These are phyloP conservation scores for Alternaria viburni DNA, from an alignment of 2,329 filamentous ascomycete species.

Conservation along the genomic window DNA sequence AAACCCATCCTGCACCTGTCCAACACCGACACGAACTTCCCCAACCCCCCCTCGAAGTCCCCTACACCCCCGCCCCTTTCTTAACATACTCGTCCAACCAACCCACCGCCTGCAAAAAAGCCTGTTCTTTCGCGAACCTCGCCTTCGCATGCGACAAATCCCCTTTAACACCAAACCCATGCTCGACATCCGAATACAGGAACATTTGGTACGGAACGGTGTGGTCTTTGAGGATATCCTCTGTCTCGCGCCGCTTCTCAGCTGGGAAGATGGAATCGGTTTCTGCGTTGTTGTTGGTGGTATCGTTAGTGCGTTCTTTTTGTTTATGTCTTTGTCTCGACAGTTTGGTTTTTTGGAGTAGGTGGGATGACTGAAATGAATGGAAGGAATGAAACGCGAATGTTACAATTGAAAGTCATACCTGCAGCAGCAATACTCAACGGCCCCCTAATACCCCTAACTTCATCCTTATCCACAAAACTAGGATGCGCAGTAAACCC, in stretches of 20 bases:
- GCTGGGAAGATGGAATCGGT: constrained; percentile 65
- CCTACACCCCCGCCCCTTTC: constrained; percentile 11
- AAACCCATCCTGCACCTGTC: neutral
- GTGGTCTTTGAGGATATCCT: constrained; percentile 63
- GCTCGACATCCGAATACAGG: constrained; percentile 72
- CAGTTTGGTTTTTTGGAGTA: neutral
- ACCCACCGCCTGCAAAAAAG: constrained; percentile 75
- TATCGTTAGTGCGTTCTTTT: neutral
- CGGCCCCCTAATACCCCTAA: constrained; percentile 63
- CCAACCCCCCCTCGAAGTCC: neutral
- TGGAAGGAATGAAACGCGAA: neutral
- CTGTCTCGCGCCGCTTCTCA: constrained; percentile 62
- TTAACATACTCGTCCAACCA: constrained; percentile 76
- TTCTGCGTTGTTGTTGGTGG: constrained; percentile 48
- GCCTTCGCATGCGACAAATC: constrained; percentile 64
- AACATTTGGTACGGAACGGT: constrained; percentile 74
- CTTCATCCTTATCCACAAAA: constrained; percentile 69
- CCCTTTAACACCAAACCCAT: constrained; percentile 77
- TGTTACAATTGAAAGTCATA: constrained; percentile 29
- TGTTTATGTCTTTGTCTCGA: neutral
- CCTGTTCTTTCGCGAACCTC: constrained; percentile 79
- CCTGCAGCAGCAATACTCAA: constrained; percentile 68
- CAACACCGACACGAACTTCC: neutral
- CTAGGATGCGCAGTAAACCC: constrained; percentile 80
- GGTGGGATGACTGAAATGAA: neutral